Base-by-base conservation (phyloP, 495 filamentous ascomycete species). In the Melanomma pulvis-pyrius region DNA sequence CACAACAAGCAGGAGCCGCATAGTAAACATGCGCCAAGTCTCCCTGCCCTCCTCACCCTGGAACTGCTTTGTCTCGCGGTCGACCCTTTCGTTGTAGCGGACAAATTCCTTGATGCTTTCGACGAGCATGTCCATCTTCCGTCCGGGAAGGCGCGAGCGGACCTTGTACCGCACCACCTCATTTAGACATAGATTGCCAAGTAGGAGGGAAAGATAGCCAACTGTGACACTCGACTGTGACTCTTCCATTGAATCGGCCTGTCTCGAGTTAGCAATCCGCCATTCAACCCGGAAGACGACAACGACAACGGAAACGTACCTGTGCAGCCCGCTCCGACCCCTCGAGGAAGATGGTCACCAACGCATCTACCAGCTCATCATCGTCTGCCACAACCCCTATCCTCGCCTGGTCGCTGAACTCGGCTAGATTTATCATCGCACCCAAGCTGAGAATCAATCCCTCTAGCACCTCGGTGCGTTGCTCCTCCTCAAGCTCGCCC, bases 81-180 rank as follows among this genome's bases (percentile, higher is more conserved):
- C 93, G 41, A 92, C 90, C 69, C 86, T 86, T 71, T 84, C 82
- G 73, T 97, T 84, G 74, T 92, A 87, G 39, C 82, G 79, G 63
- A 96, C 82, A 64, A 98, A 98, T 71, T 97, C 92, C 61, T 89
- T 86, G 22, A 96, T 84, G 6, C 89, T 90, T n/a, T 86, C 84
- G n/a, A 94, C 73, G 22, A 97, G 75, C 19, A 84, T 76, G 15
- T 80, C 74, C 2, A 97, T 77, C 13, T 79, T 88, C 47, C 82
- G 82, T 7, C 85, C 82, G 1, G 84, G 83, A 48, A 91, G 79
- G 28, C 76, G 80, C 6, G 66, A 59, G 24, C 78, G 77, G 28
- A 93, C 80, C 22, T 79, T 63, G 19, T 22, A 15, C 25, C 61
- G 66, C 5, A 72, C 83, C 75, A 13, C 86, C 84, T 29, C 80